Evolutionary conservation across 805 yeast genomes (phyloP), one percentile per base, ranked within the genome.

Genomic region (Suhomyces xylopsoci): DNA sequence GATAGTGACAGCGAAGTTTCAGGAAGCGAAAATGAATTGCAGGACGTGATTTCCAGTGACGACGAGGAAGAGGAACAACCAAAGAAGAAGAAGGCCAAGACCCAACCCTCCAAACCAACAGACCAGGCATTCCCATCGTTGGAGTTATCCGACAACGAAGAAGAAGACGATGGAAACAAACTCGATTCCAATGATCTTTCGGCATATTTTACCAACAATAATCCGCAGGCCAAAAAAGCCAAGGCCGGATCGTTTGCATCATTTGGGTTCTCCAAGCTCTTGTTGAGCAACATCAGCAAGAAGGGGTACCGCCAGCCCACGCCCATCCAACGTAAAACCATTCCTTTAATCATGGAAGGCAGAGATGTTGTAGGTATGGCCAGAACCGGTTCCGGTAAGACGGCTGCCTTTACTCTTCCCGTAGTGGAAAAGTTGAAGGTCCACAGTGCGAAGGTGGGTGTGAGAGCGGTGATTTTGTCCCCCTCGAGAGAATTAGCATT

Each of bases 361-460:
- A 80, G 96, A 64, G 99, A 94, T 71, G 96, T 94, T 42, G 99
- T 94, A 14, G 99, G 97, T 66, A 94, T 94, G 99, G 99, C 99
- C 14, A 81, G 99, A 65, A 94, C 99, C 0, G 99, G 99, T 63
- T 89, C 97, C 24, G 99, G 99, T 78, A 94, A 94, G 67, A 94
- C 99, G 0, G 99, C 99, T 7, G 98, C 99, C 0, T 94, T 94
- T 67, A 81, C 90, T 19, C 73, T 94, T 51, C 99, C 99, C 3
- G 78, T 94, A 76, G 79, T 94, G 58, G 97, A 94, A 62, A 85
- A 82, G 64, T 77, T 93, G 60, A 90, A 89, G 67, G 70, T 83
- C 1, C 97, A 93, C 66, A 82, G 88, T 44, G 91, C 96, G 28
- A 88, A 84, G 65, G 87, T 88, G 44, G 99, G 99, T 56, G 85